Evolutionary conservation across 129 eudicot species (phyloP), one percentile per base, ranked within the genome.

Genomic region (Ambrosia trifida): DNA sequence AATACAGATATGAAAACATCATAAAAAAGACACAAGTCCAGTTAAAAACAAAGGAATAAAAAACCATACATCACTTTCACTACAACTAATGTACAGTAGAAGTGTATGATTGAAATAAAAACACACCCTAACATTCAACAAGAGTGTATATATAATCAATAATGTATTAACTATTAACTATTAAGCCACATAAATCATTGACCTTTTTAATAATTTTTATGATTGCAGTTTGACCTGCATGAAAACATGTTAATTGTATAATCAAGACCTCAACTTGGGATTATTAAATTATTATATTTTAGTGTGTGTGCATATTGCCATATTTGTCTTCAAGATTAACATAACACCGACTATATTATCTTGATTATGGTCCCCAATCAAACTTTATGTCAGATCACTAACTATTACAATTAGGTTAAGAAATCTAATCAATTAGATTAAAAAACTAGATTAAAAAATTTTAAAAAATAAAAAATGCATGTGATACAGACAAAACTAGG

Each of bases 21-120:
- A 40, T 2, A 7, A 40, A 1, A 58, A 17, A 16, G 14, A 59
- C 65, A 59, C 58, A 77, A 31, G 43, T 59, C 43, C 0, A 30
- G 43, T 59, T 59, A 31, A 59, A 58, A 59, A 28, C 11, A 9
- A 53, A 54, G 13, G 1, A 59, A 58, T 11, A 30, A 77, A 54
- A 75, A 35, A 41, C 20, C 19, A 77, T 31, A 33, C 57, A 70
- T 78, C 82, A 43, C 77, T 78, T 78, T 78, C 82, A 78, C 81
- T 54, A 78, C 82, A 70, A 78, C 82, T 71, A 78, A 78, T 78
- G 52, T 53, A 70, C 67, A 63, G 72, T 70, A 64, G 18, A 63
- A 31, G 13, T 40, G 38, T 64, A 24, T 53, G 72, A 70, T 63
- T 44, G 67, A 78, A 69, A 30, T 54, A 77, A 70, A 77, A 51